These are phyloP conservation scores for Brasilioporus rufonigricans DNA, from an alignment of 768 basidiomycete genomes.

Conservation along the genomic window DNA sequence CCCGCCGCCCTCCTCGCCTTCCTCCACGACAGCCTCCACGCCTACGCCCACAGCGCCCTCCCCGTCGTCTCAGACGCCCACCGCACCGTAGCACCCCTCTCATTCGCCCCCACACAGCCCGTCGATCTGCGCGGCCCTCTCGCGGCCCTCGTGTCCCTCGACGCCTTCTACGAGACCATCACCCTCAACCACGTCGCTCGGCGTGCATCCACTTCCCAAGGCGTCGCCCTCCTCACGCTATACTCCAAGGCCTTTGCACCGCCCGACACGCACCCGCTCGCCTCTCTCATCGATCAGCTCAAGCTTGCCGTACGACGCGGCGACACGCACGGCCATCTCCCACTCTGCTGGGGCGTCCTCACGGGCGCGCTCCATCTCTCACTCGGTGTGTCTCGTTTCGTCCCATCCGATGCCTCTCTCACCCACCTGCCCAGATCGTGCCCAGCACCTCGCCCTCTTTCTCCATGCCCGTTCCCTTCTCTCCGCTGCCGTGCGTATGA, in stretches of 20 bases:
- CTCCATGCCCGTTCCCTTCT: conserved; percentile 87
- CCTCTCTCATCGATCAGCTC: conserved; percentile 57
- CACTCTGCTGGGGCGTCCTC: conserved; percentile 87
- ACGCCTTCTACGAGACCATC: conserved; percentile 78
- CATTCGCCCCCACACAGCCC: conserved; percentile 10
- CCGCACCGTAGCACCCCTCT: conserved; percentile 27
- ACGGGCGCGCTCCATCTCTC: conserved; percentile 73
- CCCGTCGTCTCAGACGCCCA: conserved; percentile 80
- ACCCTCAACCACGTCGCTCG: conserved; percentile 87
- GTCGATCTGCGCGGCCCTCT: conserved; percentile 31
- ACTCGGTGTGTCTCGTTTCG: conserved; percentile 48
- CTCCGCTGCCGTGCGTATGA: conserved; percentile 90
- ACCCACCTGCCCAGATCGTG: conserved; percentile 53
- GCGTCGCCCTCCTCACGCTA: conserved; percentile 86
- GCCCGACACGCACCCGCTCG: conserved; percentile 7
- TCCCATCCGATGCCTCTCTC: not conserved
- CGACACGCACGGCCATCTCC: conserved; percentile 76
- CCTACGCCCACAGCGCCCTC: conserved; percentile 74
- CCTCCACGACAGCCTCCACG: conserved; percentile 66
- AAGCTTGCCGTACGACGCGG: conserved; percentile 68
- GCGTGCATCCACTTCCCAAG: conserved; percentile 88
- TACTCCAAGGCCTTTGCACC: conserved; percentile 83
- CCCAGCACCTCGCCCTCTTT: conserved; percentile 88
- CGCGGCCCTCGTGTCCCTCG: conserved; percentile 52
- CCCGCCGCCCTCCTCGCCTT: conserved; percentile 47